Conservation (phyloP, 768 basidiomycete species). For the Kwoniella bestiolae region DNA sequence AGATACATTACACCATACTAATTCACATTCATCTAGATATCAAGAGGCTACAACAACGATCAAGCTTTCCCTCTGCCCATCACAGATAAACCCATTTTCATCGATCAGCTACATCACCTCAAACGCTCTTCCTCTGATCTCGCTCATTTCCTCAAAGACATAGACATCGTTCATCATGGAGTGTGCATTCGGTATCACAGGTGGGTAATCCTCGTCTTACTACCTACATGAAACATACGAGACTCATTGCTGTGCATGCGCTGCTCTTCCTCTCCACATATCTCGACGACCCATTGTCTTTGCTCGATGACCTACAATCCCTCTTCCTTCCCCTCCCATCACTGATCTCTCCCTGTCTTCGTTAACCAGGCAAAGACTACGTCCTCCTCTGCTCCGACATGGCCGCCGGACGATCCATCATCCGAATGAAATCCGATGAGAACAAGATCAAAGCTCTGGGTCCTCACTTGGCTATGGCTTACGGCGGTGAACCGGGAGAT, state of each 20-base stretch:
- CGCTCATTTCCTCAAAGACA: background rate
- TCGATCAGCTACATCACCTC: background rate
- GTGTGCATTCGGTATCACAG: slow-evolving; percentile 81
- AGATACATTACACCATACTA: background rate
- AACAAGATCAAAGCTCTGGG: slow-evolving; percentile 94
- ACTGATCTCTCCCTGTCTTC: no score
- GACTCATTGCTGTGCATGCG: no score
- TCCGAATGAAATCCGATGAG: slow-evolving; percentile 96
- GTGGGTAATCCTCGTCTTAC: slow-evolving; percentile 22
- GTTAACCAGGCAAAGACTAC: slow-evolving; percentile 75
- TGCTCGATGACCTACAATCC: no score
- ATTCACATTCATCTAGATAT: background rate
- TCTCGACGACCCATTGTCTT: no score
- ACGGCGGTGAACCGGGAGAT: slow-evolving; percentile 94
- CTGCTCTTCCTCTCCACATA: background rate
- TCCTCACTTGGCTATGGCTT: slow-evolving; percentile 91
- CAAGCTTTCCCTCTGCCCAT: no score
- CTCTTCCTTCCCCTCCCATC: no score
- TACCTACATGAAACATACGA: no score
- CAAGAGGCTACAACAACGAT: background rate
- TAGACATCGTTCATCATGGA: slow-evolving; percentile 66
- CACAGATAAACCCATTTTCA: no score
- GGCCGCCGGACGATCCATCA: slow-evolving; percentile 83
- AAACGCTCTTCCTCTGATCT: background rate
- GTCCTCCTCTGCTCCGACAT: slow-evolving; percentile 91